Percentiles rank a stretch among this genome's conserved stretches.
Conservation (phyloP, 2,329 filamentous ascomycete species). For the Penicillium sumatraense region DNA sequence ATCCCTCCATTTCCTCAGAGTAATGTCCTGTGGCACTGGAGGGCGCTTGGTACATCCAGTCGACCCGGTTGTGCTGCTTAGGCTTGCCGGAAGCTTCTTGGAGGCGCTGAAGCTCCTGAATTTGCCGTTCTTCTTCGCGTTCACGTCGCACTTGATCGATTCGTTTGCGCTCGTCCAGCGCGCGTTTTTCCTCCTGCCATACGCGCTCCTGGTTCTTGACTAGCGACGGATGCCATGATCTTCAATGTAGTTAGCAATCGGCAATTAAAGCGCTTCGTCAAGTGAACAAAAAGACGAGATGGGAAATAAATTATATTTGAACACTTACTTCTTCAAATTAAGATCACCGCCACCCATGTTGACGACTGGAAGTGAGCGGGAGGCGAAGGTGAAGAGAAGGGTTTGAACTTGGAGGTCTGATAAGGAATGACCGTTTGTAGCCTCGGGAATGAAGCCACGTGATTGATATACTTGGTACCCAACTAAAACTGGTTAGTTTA, state of each 20-base stretch:
- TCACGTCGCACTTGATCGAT: conserved; percentile 91
- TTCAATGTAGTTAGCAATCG: conserved; percentile 37
- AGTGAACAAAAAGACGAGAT: not conserved
- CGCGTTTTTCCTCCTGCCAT: conserved; percentile 89
- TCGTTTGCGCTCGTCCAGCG: conserved; percentile 91
- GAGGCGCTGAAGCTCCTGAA: conserved; percentile 87
- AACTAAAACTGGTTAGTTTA: no score
- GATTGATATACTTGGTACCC: no score
- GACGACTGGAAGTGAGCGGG: conserved; percentile 25
- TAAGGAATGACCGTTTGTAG: conserved; percentile 5
- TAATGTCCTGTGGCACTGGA: conserved; percentile 73
- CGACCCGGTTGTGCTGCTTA: conserved; percentile 80
- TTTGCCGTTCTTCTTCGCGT: conserved; percentile 87
- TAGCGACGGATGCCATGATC: conserved; percentile 88
- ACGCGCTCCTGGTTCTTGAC: conserved; percentile 89
- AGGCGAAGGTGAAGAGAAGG: conserved; percentile 3
- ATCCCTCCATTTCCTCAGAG: conserved; percentile 87
- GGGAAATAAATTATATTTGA: not conserved
- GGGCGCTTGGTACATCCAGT: conserved; percentile 98
- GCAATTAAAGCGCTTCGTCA: not conserved
- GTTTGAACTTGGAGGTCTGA: conserved; percentile 9
- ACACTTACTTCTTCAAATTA: conserved; percentile 77
- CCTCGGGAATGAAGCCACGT: conserved; percentile 3
- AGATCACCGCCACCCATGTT: conserved; percentile 87
- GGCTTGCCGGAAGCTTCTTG: conserved; percentile 86